These are phyloP conservation scores for Penicillium pancosmium DNA, from an alignment of 495 filamentous ascomycete genomes.

Conservation along the genomic window DNA sequence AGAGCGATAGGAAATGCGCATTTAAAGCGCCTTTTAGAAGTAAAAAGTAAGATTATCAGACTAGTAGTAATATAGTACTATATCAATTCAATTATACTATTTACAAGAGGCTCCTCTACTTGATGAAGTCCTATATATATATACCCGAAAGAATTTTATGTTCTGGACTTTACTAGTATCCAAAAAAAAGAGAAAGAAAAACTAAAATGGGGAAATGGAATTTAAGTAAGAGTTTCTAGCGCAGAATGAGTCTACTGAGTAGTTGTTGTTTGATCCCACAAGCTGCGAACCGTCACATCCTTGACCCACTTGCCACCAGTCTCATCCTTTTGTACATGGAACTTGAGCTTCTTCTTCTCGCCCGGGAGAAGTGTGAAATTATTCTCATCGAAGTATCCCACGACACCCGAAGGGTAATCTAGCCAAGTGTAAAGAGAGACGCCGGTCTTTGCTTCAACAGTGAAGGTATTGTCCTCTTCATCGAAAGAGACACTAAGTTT, in stretches of 20 bases:
- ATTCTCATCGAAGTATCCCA: constrained; percentile 65
- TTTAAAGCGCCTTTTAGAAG: too few species aligned
- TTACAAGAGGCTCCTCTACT: too few species aligned
- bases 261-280: constrained; percentile 64
- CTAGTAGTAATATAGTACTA: too few species aligned
- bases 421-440: constrained; percentile 72
- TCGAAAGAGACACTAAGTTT: constrained; percentile 50
- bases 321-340: constrained; percentile 51
- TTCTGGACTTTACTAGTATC: too few species aligned
- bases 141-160: too few species aligned
- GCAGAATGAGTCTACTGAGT: background rate
- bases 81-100: too few species aligned
- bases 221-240: too few species aligned
- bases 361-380: constrained; percentile 59
- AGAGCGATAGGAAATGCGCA: too few species aligned
- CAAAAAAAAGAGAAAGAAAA: too few species aligned
- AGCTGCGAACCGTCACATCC: constrained; percentile 59
- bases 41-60: too few species aligned
- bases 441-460: constrained; percentile 57
- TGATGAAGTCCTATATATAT: too few species aligned
- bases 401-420: constrained; percentile 57
- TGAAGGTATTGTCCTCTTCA: constrained; percentile 44
- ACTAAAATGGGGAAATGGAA: too few species aligned
- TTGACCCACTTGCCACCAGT: constrained; percentile 53
- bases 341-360: constrained; percentile 52